A percentile compares a stretch with the other conserved stretches of the same genome.
Evolutionary conservation across 2,329 filamentous ascomycete genomes (phyloP).

Genomic region (Epichloe elymi): DNA sequence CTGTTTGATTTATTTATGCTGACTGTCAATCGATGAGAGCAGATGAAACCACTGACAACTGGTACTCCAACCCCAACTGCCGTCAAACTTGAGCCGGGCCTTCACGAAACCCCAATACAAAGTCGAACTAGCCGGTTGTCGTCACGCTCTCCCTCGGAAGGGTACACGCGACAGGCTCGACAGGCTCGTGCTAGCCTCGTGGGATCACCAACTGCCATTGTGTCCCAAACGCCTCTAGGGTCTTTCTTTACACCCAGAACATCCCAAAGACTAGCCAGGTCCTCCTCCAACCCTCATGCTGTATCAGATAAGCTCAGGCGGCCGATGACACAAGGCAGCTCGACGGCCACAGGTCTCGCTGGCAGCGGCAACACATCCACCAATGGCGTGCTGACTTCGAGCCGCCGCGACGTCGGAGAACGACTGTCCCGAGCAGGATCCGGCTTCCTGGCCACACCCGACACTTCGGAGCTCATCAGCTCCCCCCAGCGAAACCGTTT

Average conservation of each 20-base stretch:
- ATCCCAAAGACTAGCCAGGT: conserved; percentile 15
- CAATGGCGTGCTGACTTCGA: background rate
- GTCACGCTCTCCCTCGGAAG: conserved; percentile 22
- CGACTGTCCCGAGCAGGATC: conserved; percentile 13
- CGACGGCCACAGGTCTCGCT: background rate
- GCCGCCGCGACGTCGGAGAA: conserved; percentile 14
- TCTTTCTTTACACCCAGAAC: conserved; percentile 11
- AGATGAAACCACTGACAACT: conserved; percentile 12
- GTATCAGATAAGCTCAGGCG: conserved; percentile 23
- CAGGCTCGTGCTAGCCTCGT: conserved; percentile 15
- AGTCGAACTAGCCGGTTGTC: conserved; percentile 17
- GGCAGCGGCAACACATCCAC: background rate
- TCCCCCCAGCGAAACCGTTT: conserved; percentile 23
- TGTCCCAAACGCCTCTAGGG: background rate
- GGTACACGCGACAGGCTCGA: conserved; percentile 18
- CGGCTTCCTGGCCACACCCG: conserved; percentile 42
- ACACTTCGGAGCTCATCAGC: conserved; percentile 34
- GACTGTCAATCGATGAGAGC: background rate
- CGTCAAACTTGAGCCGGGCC: conserved; percentile 13
- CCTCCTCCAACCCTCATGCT: conserved; percentile 16
- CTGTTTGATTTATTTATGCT: conserved; percentile 1
- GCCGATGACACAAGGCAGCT: conserved; percentile 17
- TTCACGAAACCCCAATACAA: conserved; percentile 14
- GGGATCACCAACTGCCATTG: conserved; percentile 15
- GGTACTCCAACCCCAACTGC: conserved; percentile 14